Evolutionary conservation across 768 basidiomycete genomes (phyloP), one percentile per base, ranked within the genome.

Genomic region (Boletus bicolor): DNA sequence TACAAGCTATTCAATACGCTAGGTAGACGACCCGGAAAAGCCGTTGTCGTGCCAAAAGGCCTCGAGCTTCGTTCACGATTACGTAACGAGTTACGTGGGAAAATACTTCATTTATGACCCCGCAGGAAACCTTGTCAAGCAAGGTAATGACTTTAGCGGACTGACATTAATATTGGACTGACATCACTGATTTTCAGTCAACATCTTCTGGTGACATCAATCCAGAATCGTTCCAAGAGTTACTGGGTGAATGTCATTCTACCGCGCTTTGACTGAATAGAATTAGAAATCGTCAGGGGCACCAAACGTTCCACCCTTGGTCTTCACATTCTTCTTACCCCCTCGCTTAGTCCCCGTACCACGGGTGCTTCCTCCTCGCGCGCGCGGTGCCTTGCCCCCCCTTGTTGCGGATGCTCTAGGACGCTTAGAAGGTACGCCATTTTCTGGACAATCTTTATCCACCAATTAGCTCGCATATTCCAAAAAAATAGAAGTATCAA

Each of bases 281-380:
- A 37, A 17, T 68, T 37, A 71, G 35, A 68, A 46, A 39, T 63
- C 70, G 37, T 73, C 70, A 7, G 70, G 70, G 43, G 66, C 68
- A 21, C 70, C 72, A 51, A 72, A 72, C 17, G 52, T 67, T n/a
- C 72, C 72, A 35, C 65, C 47, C 44, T 73, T 72, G 17, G 72
- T 73, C 51, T 65, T 73, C n/a, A 50, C 37, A 17, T 56, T 72
- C 41, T 61, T 68, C 56, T 70, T 73, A 14, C 50, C 19, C 19
- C 63, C 68, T 49, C 64, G 58, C 30, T 65, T 73, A 10, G 53
- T 55, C 11, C 64, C 64, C 2, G 60, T 57, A 44, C 52, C 45
- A 5, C 68, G 64, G 24, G 59, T 53, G 19, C 56, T 49, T 50
- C 67, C 66, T 24, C 64, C 64, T 37, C 68, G 67, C 3, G 57